phyloP scores from a whole-genome alignment of 345 rosid species.

The Jatropha curcas region DNA sequence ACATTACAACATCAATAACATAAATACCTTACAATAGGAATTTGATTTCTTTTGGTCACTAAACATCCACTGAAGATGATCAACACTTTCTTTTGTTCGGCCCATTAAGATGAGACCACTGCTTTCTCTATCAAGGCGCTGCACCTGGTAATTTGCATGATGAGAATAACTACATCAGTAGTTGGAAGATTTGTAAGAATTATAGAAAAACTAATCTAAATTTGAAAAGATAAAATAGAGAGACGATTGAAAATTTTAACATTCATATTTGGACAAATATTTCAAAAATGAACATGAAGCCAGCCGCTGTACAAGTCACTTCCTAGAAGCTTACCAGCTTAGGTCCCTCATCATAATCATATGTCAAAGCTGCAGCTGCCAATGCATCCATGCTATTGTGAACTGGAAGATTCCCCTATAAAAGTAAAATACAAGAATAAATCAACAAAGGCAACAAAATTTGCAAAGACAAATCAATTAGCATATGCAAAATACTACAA shows the following conservation, averaged over 20 bases:
- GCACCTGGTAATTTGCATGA: slow-evolving; percentile 54
- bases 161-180: not conserved
- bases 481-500: not conserved
- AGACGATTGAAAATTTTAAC: not conserved
- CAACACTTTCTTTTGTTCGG: slow-evolving; percentile 69
- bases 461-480: not conserved
- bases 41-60: slow-evolving; percentile 51
- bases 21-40: slow-evolving; percentile 59
- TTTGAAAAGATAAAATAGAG: too few species aligned
- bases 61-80: slow-evolving; percentile 67
- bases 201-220: not conserved
- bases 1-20: not conserved
- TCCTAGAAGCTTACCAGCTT: slow-evolving; percentile 56
- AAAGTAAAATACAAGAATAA: slow-evolving; percentile 1
- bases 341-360: slow-evolving; percentile 78
- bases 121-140: slow-evolving; percentile 88
- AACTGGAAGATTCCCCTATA: slow-evolving; percentile 75
- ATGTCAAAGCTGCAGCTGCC: slow-evolving; percentile 92
- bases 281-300: not conserved
- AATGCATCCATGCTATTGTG: slow-evolving; percentile 96
- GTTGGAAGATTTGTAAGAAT: not conserved
- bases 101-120: slow-evolving; percentile 88
- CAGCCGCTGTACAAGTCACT: not conserved
- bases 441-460: slow-evolving; percentile 3
- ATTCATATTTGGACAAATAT: not conserved